Evolutionary conservation across 139 green algal species (phyloP).

Genomic region (Haematococcus sp.): DNA sequence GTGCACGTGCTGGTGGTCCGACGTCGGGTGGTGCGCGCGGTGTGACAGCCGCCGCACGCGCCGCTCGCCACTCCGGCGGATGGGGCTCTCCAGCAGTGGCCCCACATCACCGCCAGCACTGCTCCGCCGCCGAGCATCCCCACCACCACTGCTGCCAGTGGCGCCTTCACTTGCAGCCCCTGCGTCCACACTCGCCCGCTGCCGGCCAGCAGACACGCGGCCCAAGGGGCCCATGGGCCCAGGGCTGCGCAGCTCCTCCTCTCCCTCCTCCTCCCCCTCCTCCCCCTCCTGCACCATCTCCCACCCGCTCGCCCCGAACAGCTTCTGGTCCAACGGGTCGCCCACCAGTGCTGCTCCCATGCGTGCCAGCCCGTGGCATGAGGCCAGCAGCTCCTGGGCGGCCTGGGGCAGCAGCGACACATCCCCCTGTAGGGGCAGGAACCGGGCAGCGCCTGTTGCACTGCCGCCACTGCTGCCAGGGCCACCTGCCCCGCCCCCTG

Average conservation of each 20-base stretch:
- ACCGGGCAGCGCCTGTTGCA: neutral
- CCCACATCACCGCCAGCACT: too few species aligned
- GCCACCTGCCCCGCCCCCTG: too few species aligned
- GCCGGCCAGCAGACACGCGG: too few species aligned
- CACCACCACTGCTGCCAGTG: too few species aligned
- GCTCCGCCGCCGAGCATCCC: too few species aligned
- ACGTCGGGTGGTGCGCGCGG: too few species aligned
- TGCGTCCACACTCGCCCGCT: too few species aligned
- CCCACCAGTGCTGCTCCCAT: constrained; percentile 55
- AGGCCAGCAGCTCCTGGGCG: constrained; percentile 57
- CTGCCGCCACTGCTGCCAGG: too few species aligned
- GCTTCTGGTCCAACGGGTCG: constrained; percentile 66
- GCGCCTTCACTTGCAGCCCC: too few species aligned
- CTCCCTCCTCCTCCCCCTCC: constrained; percentile 19
- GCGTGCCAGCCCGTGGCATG: constrained; percentile 63
- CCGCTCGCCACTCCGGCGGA: constrained; percentile 2
- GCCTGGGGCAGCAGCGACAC: constrained; percentile 22
- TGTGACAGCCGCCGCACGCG: neutral
- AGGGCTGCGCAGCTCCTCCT: neutral
- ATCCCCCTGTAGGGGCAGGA: neutral
- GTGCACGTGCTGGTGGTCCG: constrained; percentile 38
- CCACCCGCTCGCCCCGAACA: constrained; percentile 63
- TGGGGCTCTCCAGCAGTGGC: too few species aligned
- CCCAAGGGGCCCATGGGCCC: too few species aligned
- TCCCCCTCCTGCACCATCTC: constrained; percentile 40